Conservation (phyloP, 1,284 basidiomycete genomes). For the Hymenochaete sp. region DNA sequence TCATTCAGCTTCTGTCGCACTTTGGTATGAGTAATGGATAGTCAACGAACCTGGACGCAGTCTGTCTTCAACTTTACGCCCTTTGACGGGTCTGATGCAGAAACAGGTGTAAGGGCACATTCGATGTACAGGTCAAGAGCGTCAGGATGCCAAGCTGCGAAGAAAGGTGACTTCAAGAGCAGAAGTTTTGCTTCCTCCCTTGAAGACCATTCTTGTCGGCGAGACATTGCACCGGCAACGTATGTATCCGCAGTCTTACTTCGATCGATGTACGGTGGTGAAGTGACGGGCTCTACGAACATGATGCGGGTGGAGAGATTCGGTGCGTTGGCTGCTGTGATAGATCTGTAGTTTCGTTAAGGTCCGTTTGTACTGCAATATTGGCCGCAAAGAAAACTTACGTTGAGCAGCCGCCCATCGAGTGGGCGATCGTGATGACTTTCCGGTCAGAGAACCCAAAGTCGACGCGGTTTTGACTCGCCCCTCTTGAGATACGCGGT, state of each 20-base stretch:
- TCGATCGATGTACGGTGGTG: conserved; percentile 26
- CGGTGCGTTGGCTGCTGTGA: conserved; percentile 56
- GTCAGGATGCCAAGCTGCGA: conserved; percentile 61
- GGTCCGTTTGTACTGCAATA: neutral
- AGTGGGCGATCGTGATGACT: conserved; percentile 44
- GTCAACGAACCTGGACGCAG: conserved; percentile 36
- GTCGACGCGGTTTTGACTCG: conserved; percentile 35
- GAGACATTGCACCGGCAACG: conserved; percentile 47
- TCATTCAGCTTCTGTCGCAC: too few species aligned
- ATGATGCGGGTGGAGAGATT: conserved; percentile 65
- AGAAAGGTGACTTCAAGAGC: conserved; percentile 59
- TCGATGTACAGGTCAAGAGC: conserved; percentile 63
- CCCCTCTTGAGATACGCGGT: conserved; percentile 25
- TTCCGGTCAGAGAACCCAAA: conserved; percentile 36
- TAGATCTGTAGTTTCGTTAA: neutral
- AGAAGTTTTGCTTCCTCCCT: conserved; percentile 53
- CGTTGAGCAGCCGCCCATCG: conserved; percentile 48
- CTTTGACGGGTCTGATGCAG: conserved; percentile 20
- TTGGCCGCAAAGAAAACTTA: neutral
- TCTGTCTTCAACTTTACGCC: conserved; percentile 54
- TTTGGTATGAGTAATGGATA: neutral
- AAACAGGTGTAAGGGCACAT: conserved; percentile 45
- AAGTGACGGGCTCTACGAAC: conserved; percentile 74
- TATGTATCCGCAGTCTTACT: too few species aligned
- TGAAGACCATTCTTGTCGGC: conserved; percentile 57